phyloP scores from a whole-genome alignment of 495 filamentous ascomycete species.

The Apiosordaria backusii region DNA sequence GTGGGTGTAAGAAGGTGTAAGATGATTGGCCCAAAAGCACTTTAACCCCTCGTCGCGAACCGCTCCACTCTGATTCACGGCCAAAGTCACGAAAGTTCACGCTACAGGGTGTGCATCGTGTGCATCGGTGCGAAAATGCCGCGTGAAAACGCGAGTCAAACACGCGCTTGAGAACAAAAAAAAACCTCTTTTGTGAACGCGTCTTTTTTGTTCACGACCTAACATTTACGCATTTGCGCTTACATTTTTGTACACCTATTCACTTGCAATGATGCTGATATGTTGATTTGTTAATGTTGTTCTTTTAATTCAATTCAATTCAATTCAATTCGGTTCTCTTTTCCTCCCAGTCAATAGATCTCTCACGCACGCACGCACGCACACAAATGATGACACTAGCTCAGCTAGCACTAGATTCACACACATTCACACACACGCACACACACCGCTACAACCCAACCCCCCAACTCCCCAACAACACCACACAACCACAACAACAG shows the following conservation, averaged over 20 bases:
- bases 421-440: not conserved
- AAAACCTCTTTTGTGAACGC: not conserved
- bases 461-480: not conserved
- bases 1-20: not conserved
- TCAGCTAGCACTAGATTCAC: not conserved
- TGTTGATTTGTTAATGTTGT: too few relatives aligned
- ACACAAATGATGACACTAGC: not conserved
- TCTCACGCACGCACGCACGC: too few relatives aligned
- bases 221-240: too few relatives aligned
- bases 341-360: not conserved
- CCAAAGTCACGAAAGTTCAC: not conserved
- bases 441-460: not conserved
- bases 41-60: not conserved
- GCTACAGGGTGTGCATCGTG: too few relatives aligned
- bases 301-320: too few relatives aligned
- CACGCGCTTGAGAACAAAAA: conserved; percentile 14
- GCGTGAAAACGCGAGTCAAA: not conserved
- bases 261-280: too few relatives aligned
- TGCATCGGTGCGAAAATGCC: not conserved
- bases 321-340: not conserved
- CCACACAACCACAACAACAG: not conserved
- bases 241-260: too few relatives aligned
- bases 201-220: conserved; percentile 1
- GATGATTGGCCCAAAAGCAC: not conserved
- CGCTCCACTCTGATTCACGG: not conserved